phyloP scores from a whole-genome alignment of 148 eudicot species.

The Camellia japonica region DNA sequence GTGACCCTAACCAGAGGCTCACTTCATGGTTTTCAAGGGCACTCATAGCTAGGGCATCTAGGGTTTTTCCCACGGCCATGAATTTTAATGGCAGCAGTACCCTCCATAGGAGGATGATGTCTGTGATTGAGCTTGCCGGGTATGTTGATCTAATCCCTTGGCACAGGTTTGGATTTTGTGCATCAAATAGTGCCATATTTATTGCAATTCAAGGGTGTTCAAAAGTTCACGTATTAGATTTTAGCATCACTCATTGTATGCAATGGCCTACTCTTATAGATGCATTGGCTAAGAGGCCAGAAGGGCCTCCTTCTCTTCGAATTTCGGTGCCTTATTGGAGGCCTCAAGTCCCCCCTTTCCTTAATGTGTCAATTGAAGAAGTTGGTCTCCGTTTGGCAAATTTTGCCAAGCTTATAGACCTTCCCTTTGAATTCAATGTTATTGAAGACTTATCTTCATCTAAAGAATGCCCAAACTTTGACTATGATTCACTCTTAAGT shows the following conservation, averaged over 20 bases:
- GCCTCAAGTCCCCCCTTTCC: slow-evolving; percentile 42
- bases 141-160: slow-evolving; percentile 53
- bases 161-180: slow-evolving; percentile 53
- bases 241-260: slow-evolving; percentile 50
- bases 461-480: background rate
- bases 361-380: slow-evolving; percentile 39
- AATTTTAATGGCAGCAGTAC: slow-evolving; percentile 16
- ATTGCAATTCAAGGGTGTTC: slow-evolving; percentile 35
- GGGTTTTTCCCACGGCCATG: slow-evolving; percentile 36
- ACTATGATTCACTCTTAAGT: slow-evolving; percentile 24
- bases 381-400: slow-evolving; percentile 39
- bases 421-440: slow-evolving; percentile 38
- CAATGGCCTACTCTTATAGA: slow-evolving; percentile 55
- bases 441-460: slow-evolving; percentile 19
- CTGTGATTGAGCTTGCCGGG: slow-evolving; percentile 43
- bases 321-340: slow-evolving; percentile 45
- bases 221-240: slow-evolving; percentile 41
- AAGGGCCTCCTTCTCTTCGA: slow-evolving; percentile 35
- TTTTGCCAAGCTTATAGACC: slow-evolving; percentile 39
- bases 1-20: slow-evolving; percentile 51
- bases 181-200: slow-evolving; percentile 39
- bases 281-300: slow-evolving; percentile 35
- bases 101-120: slow-evolving; percentile 23
- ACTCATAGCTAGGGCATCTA: slow-evolving; percentile 36
- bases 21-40: slow-evolving; percentile 46